A percentile compares a stretch with the other conserved stretches of the same genome.
These are phyloP conservation scores for Chaetoceros muelleri DNA, from an alignment of 108 stramenopile genomes.

Conservation along the genomic window DNA sequence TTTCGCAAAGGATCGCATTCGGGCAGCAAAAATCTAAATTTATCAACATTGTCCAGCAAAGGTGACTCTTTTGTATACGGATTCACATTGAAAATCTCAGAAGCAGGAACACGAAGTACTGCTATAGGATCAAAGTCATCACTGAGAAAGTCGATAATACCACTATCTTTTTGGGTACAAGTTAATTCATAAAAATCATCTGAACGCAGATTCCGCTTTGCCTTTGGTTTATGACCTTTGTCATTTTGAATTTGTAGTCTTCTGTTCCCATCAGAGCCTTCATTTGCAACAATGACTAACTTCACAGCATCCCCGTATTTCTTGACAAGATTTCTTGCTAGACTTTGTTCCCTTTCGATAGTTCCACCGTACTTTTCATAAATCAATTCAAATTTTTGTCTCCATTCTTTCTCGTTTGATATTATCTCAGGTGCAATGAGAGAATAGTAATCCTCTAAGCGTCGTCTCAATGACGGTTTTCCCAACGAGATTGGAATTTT, in stretches of 20 bases:
- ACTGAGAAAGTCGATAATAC: slow-evolving; percentile 43
- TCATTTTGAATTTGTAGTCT: neutral
- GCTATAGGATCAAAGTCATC: slow-evolving; percentile 49
- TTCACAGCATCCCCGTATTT: slow-evolving; percentile 64
- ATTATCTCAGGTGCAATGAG: slow-evolving; percentile 56
- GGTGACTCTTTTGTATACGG: slow-evolving; percentile 14
- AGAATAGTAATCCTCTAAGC: slow-evolving; percentile 76
- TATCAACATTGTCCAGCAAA: slow-evolving; percentile 38
- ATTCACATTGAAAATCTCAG: slow-evolving; percentile 26
- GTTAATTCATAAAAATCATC: slow-evolving; percentile 35
- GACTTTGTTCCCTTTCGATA: slow-evolving; percentile 47
- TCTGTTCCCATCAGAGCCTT: slow-evolving; percentile 8
- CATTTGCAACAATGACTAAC: slow-evolving; percentile 30
- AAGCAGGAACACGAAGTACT: slow-evolving; percentile 23
- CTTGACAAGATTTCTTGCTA: slow-evolving; percentile 50
- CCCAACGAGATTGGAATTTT: slow-evolving; percentile 38
- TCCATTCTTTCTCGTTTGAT: slow-evolving; percentile 42
- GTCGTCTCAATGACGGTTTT: slow-evolving; percentile 58
- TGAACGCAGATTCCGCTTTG: neutral
- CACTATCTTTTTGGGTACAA: slow-evolving; percentile 28
- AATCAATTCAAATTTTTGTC: slow-evolving; percentile 53
- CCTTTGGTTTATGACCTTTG: neutral
- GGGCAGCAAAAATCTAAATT: slow-evolving; percentile 30
- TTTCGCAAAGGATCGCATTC: slow-evolving; percentile 29
- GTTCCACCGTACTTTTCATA: slow-evolving; percentile 67